phyloP scores from a whole-genome alignment of 331 rosid species.

The Cydonia oblonga region DNA sequence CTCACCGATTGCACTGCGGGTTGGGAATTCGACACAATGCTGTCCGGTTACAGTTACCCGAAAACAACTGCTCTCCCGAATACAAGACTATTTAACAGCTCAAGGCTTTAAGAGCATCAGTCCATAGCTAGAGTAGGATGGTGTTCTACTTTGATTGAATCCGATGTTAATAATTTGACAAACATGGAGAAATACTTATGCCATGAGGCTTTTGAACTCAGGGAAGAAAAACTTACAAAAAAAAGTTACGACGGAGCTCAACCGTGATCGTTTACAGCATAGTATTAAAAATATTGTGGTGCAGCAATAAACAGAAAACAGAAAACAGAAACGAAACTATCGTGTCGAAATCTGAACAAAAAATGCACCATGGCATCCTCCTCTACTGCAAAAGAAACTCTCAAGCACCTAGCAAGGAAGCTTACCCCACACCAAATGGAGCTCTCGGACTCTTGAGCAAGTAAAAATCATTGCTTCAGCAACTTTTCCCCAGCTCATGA shows the following conservation, averaged over 20 bases:
- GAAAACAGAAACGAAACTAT: not conserved
- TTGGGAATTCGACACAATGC: too few species aligned
- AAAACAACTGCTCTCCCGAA: too few species aligned
- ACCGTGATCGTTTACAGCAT: not conserved
- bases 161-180: too few species aligned
- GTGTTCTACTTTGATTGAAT: too few species aligned
- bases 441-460: not conserved
- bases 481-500: not conserved
- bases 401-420: not conserved
- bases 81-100: too few species aligned
- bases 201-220: too few species aligned
- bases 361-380: not conserved
- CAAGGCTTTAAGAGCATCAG: too few species aligned
- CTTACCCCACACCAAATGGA: not conserved
- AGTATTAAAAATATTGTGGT: not conserved
- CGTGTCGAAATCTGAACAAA: not conserved
- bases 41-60: too few species aligned
- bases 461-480: not conserved
- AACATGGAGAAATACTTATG: too few species aligned
- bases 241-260: not conserved
- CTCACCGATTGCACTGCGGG: too few species aligned
- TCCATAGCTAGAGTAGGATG: too few species aligned
- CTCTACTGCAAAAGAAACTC: not conserved
- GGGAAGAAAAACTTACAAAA: not conserved
- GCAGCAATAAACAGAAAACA: not conserved